Evolutionary conservation across 2,329 filamentous ascomycete species (phyloP), one percentile per base, ranked within the genome.

Genomic region (Botrytis cinerea): DNA sequence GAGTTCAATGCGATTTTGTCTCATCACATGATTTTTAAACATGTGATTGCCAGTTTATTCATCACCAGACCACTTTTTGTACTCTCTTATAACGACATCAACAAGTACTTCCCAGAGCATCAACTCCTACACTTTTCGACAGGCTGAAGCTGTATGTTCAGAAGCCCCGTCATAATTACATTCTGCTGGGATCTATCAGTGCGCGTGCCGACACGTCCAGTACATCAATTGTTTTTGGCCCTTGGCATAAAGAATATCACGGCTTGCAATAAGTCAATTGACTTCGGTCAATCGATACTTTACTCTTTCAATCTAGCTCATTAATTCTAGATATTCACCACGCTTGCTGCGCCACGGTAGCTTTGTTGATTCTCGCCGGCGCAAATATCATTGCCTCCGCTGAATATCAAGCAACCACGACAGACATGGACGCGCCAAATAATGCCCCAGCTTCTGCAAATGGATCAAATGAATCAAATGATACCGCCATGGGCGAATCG

Each of bases 391-490:
- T 60, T 69, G 64, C 64, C 28, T 25, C 59, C 25, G 38, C 79
- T 76, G 78, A 78, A 68, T 45, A 72, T 32, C 32, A 72, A 51
- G 66, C 70, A 67, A 45, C 70, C 70, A 68, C 54, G 20, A 46
- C 66, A 62, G 75, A 67, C 60, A 80, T 80, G 79, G 78, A 78
- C 74, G 75, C 75, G 70, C 75, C 78, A 63, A 74, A 79, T 32
- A 69, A 76, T 32, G 57, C 78, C 28, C 75, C 77, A 73, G 75
- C 64, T 61, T 48, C 70, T 74, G 73, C 73, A 51, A 40, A 75
- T 73, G 71, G 74, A 35, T 22, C 73, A 25, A 66, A 43, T 35
- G 35, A 7, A 35, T 35, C 35, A 35, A 35, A 35, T 48, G 48
- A 51, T 20, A 45, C 54, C 46, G 43, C 38, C 28, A 72, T 74